Evolutionary conservation across 2,329 filamentous ascomycete genomes (phyloP).

Genomic region (Cladorrhinum sp.): DNA sequence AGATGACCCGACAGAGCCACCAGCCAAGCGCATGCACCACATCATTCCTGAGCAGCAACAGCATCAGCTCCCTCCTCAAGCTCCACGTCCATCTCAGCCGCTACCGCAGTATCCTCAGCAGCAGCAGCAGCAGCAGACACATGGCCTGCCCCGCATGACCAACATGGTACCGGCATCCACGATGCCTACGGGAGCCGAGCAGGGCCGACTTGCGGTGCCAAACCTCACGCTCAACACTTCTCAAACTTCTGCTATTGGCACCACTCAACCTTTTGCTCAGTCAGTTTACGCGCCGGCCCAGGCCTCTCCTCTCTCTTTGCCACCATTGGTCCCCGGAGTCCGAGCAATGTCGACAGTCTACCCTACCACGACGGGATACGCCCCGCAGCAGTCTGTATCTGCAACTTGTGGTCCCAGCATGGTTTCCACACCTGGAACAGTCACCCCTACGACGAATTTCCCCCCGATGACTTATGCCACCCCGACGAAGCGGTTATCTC

Average conservation of each 20-base stretch:
- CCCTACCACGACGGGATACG: conserved; percentile 47
- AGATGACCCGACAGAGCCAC: conserved; percentile 49
- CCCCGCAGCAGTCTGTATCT: conserved; percentile 35
- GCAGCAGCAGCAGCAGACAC: conserved; percentile 36
- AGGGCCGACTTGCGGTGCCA: conserved; percentile 62
- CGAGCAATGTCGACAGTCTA: conserved; percentile 79
- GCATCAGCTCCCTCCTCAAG: not conserved
- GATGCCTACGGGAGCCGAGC: conserved; percentile 25
- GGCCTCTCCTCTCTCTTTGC: conserved; percentile 53
- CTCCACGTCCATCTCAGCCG: conserved; percentile 20
- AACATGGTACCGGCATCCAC: conserved; percentile 48
- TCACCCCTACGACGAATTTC: conserved; percentile 36
- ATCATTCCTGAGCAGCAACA: conserved; percentile 5
- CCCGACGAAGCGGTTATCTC: conserved; percentile 52
- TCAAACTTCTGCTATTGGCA: conserved; percentile 20
- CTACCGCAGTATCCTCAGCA: not conserved
- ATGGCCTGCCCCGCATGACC: conserved; percentile 3
- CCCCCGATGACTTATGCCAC: conserved; percentile 44
- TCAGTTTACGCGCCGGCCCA: conserved; percentile 43
- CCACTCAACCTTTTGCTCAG: conserved; percentile 33
- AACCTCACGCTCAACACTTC: conserved; percentile 65
- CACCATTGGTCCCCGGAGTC: conserved; percentile 57
- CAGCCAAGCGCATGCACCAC: conserved; percentile 44
- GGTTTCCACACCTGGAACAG: conserved; percentile 31
- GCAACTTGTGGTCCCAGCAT: conserved; percentile 34